Conservation (phyloP, 2,329 filamentous ascomycete species). For the Penicillium psychrosexuale region DNA sequence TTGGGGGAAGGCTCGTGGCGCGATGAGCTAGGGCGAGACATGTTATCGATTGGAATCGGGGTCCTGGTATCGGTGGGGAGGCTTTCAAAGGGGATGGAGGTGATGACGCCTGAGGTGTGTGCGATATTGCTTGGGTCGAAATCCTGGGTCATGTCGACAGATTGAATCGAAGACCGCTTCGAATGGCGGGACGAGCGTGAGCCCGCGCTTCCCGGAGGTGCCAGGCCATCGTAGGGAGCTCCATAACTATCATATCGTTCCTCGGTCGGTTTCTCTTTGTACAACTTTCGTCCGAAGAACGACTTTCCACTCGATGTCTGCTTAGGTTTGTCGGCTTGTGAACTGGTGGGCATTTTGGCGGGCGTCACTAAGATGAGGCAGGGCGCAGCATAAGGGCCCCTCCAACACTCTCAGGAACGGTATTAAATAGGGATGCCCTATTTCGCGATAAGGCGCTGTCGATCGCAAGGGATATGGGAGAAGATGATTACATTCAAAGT, state of each 20-base stretch:
- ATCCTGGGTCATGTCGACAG: conserved; percentile 65
- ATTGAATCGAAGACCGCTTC: conserved; percentile 68
- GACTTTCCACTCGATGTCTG: conserved; percentile 78
- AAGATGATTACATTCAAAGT: conserved; percentile 21
- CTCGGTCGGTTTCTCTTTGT: conserved; percentile 73
- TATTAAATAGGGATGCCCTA: not conserved
- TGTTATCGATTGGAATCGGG: conserved; percentile 69
- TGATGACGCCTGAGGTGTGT: conserved; percentile 77
- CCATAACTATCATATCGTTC: conserved; percentile 60
- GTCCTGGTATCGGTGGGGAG: conserved; percentile 63
- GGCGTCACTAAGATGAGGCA: conserved; percentile 29
- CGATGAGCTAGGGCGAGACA: conserved; percentile 60
- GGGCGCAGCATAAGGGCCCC: conserved; percentile 35
- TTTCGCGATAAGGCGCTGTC: conserved; percentile 9
- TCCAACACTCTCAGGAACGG: conserved; percentile 11
- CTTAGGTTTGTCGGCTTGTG: conserved; percentile 71
- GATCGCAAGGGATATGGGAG: conserved; percentile 18
- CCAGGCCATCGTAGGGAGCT: conserved; percentile 54
- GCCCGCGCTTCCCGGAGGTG: conserved; percentile 60
- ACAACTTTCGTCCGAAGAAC: conserved; percentile 76
- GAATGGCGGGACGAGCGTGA: conserved; percentile 72
- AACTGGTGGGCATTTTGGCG: conserved; percentile 53
- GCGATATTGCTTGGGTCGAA: conserved; percentile 61
- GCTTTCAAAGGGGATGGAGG: conserved; percentile 81
- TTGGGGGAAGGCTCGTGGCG: conserved; percentile 75